Conservation (phyloP, 2,329 filamentous ascomycete species). For the Rhynchosporium graminicola region DNA sequence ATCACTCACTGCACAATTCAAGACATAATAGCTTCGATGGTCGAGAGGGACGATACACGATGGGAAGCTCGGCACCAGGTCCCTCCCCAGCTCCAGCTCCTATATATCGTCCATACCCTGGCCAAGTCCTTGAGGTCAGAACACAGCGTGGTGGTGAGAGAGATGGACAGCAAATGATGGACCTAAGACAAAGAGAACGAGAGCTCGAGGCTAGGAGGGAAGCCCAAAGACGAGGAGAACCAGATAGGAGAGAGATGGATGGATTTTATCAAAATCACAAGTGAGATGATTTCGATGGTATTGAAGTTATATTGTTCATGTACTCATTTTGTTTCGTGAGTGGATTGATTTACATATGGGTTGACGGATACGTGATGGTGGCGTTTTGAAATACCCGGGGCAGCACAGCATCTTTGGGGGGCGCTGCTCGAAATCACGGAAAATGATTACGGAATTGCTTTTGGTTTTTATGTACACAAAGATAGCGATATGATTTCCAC, state of each 20-base stretch:
- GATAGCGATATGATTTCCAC: neutral
- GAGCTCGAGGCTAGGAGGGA: constrained; percentile 1
- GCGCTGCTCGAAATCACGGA: too few relatives aligned
- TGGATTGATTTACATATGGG: neutral
- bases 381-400: constrained; percentile 13
- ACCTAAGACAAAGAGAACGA: neutral
- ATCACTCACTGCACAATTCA: constrained; percentile 35
- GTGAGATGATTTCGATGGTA: too few relatives aligned
- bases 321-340: neutral
- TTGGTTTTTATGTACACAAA: constrained; percentile 3
- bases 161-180: constrained; percentile 1
- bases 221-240: neutral
- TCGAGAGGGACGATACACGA: constrained; percentile 33
- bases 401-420: neutral
- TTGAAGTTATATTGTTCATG: neutral
- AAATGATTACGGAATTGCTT: neutral
- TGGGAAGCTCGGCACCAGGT: constrained; percentile 19
- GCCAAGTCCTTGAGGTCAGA: neutral
- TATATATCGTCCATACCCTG: constrained; percentile 19
- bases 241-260: neutral
- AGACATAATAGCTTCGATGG: constrained; percentile 39
- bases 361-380: neutral
- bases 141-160: neutral
- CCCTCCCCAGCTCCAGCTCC: constrained; percentile 31
- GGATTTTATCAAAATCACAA: neutral